A percentile compares a stretch with the other conserved stretches of the same genome.
phyloP scores from a whole-genome alignment of 208 protist species.

The Sergeia podlipaevii region DNA sequence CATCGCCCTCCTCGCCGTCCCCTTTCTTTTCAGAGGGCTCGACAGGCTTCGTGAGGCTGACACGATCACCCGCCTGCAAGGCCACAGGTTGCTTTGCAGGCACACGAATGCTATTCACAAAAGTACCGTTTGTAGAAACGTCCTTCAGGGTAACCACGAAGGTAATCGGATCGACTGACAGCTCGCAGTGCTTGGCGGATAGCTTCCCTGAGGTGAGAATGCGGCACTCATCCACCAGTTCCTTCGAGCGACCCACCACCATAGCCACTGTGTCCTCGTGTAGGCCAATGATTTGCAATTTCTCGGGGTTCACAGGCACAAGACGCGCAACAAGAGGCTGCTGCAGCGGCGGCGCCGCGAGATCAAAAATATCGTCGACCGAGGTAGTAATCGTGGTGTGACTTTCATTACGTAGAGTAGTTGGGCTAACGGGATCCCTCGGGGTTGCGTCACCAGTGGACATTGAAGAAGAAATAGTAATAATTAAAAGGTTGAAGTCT shows the following conservation, averaged over 20 bases:
- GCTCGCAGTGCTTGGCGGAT: constrained; percentile 67
- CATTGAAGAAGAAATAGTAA: too few relatives aligned
- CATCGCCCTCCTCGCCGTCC: neutral
- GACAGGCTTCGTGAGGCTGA: constrained; percentile 37
- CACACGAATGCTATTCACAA: constrained; percentile 61
- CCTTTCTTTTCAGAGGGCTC: neutral
- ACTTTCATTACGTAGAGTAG: too few relatives aligned
- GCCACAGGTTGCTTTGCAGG: constrained; percentile 23
- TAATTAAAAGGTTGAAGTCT: too few relatives aligned
- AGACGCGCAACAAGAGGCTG: constrained; percentile 71
- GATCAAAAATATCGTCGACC: constrained; percentile 72
- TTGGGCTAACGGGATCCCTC: too few relatives aligned
- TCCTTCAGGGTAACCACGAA: constrained; percentile 49
- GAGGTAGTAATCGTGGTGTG: neutral
- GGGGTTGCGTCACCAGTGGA: too few relatives aligned
- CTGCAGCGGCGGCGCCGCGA: constrained; percentile 58
- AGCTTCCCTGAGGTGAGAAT: constrained; percentile 43
- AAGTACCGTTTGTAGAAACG: constrained; percentile 77
- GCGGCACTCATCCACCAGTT: constrained; percentile 55
- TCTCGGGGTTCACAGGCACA: constrained; percentile 26
- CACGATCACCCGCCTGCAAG: constrained; percentile 50
- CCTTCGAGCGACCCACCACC: constrained; percentile 63
- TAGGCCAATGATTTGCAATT: constrained; percentile 27
- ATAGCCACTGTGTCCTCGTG: constrained; percentile 35
- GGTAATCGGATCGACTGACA: constrained; percentile 57